Conservation (phyloP, 371 early-diverging fungal genomes). For the Apophysomyces trapeziformis region DNA sequence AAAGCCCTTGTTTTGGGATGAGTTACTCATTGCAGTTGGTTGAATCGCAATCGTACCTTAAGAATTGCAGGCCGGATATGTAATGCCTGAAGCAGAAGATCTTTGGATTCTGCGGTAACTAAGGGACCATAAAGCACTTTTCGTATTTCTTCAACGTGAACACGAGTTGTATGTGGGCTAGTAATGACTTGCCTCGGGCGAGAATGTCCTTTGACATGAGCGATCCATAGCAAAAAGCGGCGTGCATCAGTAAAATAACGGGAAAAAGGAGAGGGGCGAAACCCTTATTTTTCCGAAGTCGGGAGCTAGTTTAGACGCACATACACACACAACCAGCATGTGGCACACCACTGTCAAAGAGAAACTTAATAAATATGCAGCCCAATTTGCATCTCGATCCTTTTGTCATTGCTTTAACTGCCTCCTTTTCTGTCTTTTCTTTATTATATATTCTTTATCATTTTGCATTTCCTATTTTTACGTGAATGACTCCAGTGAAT, state of each 20-base stretch:
- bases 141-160: not conserved
- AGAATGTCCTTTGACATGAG: conserved; percentile 39
- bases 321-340: too few species aligned
- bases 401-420: not conserved
- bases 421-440: conserved; percentile 11
- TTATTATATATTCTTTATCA: not conserved
- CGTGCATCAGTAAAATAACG: conserved; percentile 1
- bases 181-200: conserved; percentile 28
- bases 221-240: conserved; percentile 50
- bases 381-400: conserved; percentile 3
- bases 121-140: conserved; percentile 42
- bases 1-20: conserved; percentile 28
- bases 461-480: not conserved
- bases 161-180: too few species aligned
- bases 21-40: not conserved
- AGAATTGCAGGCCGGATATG: conserved; percentile 30
- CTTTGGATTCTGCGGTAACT: conserved; percentile 18
- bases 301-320: too few species aligned
- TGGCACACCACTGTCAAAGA: not conserved
- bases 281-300: not conserved
- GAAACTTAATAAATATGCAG: conserved; percentile 2
- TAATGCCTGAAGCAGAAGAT: conserved; percentile 25
- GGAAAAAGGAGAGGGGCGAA: not conserved
- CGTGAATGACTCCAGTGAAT: not conserved
- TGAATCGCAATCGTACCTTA: conserved; percentile 20